Evolutionary conservation across 2,329 filamentous ascomycete genomes (phyloP), one percentile per base, ranked within the genome.

Genomic region (Ilyonectria destructans): DNA sequence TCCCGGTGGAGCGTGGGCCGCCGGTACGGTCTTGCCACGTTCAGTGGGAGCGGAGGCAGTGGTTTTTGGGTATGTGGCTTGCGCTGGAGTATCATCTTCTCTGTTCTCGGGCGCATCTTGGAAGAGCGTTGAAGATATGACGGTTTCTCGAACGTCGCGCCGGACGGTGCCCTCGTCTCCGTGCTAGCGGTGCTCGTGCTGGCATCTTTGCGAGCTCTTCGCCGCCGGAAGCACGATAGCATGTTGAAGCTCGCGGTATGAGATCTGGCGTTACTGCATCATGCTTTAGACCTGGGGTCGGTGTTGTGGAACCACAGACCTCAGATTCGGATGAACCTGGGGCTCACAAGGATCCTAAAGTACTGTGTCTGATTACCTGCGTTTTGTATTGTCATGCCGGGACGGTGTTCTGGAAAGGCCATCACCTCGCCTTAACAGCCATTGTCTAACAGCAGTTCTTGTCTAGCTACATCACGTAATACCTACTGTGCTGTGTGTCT

Each of bases 121-220:
- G n/a, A 46, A n/a, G n/a, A 46, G 43, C n/a, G 43, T 19, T 46
- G 43, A n/a, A 46, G 43, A 46, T 21, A 46, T 46, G n/a, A 46
- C 9, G 43, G 43, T 46, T 46, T 46, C 43, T 46, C 43, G n/a
- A 46, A 46, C 43, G 43, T 46, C 43, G 19, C n/a, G 43, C 43
- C 43, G n/a, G 43, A 46, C 43, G 43, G 43, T 21, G n/a, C n/a
- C 43, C 43, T 46, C n/a, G 6, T 21, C 43, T 46, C 43, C 7
- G n/a, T 46, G 43, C 43, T 46, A 19, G 35, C 10, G 10, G 35
- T 13, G n/a, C 19, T 21, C n/a, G 17, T 46, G n/a, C 43, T 46
- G n/a, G 43, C 43, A 46, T 10, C n/a, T 46, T 46, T 46, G 6
- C 43, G n/a, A 46, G n/a, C 43, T 46, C n/a, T 46, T 46, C 43